Percentiles rank a stretch among this genome's conserved stretches.
phyloP scores from a whole-genome alignment of 805 yeast species.

The Diddensiella santjacobensis region DNA sequence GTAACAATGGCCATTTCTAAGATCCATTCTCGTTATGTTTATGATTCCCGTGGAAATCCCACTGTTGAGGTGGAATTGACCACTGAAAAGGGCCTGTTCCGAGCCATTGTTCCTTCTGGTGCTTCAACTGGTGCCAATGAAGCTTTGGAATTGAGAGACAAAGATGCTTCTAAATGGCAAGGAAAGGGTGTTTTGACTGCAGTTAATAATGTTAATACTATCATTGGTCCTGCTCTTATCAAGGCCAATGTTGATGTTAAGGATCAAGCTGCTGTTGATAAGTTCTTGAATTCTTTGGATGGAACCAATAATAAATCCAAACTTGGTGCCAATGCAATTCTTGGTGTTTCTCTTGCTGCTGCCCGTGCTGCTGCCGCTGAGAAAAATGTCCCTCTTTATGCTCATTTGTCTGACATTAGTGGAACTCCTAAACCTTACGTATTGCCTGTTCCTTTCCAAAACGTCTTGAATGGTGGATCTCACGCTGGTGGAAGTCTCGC shows the following conservation, averaged over 20 bases:
- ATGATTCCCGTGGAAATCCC: slow-evolving; percentile 99
- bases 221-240: slow-evolving; percentile 91
- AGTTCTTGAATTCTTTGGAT: slow-evolving; percentile 79
- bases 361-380: slow-evolving; percentile 99
- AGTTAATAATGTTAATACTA: slow-evolving; percentile 89
- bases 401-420: slow-evolving; percentile 80
- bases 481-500: slow-evolving; percentile 99
- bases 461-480: slow-evolving; percentile 98
- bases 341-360: slow-evolving; percentile 96
- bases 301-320: slow-evolving; percentile 97
- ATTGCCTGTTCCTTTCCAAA: slow-evolving; percentile 97
- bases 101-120: slow-evolving; percentile 98
- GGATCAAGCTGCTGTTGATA: slow-evolving; percentile 84
- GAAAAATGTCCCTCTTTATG: slow-evolving; percentile 88
- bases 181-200: slow-evolving; percentile 99
- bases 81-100: slow-evolving; percentile 91
- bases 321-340: slow-evolving; percentile 97
- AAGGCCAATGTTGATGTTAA: slow-evolving; percentile 77
- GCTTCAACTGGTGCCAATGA: slow-evolving; percentile 99
- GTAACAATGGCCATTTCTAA: slow-evolving; percentile 74
- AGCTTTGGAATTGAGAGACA: slow-evolving; percentile 98
- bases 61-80: slow-evolving; percentile 96
- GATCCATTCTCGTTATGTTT: slow-evolving; percentile 91
- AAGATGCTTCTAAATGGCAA: slow-evolving; percentile 94
- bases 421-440: slow-evolving; percentile 80